Evolutionary conservation across 2,329 filamentous ascomycete species (phyloP), one percentile per base, ranked within the genome.

Genomic region (Clonostachys byssicola): DNA sequence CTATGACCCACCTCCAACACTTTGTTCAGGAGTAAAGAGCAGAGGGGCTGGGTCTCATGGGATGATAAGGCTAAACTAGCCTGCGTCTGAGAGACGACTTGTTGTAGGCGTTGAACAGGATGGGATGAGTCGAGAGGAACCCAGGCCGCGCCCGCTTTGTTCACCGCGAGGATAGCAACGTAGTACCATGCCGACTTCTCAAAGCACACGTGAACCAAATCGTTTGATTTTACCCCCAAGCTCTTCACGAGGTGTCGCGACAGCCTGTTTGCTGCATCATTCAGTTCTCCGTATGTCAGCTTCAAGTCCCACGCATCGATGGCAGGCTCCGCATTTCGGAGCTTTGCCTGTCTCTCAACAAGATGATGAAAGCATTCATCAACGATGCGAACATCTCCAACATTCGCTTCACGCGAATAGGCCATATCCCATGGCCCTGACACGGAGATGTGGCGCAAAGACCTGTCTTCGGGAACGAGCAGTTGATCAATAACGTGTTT

Each of bases 61-160:
- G 30, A 35, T 17, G 43, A 16, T 3, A 45, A n/a, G 2, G 13
- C 12, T 12, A 45, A 14, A 34, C 34, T 35, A 6, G 43, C 12
- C 13, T 17, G 16, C 7, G 33, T 45, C 33, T 45, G 43, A 16
- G 10, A 12, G 2, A 30, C 43, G 34, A 45, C 18, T 13, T 35
- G 30, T 36, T 30, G 10, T 12, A 16, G 43, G 5, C 43, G 43
- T 23, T 6, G 38, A 16, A 9, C n/a, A 8, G 47, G 47, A 17
- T 49, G 47, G 5, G 47, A 42, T 12, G 40, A 44, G 20, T 49
- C 47, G 14, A 49, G 23, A 6, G 40, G 44, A 9, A 23, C 18
- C 23, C 44, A 49, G 12, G 44, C 44, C 13, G 44, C 47, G 20
- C 47, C 47, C 5, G 40, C 17, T 30, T 49, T 49, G 44, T 46